Percentiles rank a stretch among this genome's conserved stretches.
phyloP scores from a whole-genome alignment of 495 filamentous ascomycete genomes.

The Rostrohypoxylon terebratum region DNA sequence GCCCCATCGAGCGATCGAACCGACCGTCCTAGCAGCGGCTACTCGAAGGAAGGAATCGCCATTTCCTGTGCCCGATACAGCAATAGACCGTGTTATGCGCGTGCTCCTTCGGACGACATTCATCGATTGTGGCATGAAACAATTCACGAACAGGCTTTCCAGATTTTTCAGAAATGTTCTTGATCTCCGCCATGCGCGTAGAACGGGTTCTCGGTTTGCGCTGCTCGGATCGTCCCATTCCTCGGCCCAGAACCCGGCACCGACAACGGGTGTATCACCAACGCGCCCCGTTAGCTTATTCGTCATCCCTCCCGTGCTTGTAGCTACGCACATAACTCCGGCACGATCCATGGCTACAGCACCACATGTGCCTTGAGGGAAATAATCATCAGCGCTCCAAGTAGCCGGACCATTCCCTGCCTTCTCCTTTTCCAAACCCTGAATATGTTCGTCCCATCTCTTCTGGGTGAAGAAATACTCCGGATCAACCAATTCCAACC shows the following conservation, averaged over 20 bases:
- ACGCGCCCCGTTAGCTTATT: conserved; percentile 89
- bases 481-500: conserved; percentile 73
- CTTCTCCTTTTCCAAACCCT: conserved; percentile 69
- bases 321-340: conserved; percentile 81
- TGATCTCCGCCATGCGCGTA: conserved; percentile 28
- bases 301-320: conserved; percentile 88
- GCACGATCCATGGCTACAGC: conserved; percentile 80
- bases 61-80: conserved; percentile 87
- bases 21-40: conserved; percentile 76
- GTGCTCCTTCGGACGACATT: not conserved
- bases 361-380: conserved; percentile 87
- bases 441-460: conserved; percentile 85
- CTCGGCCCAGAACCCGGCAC: conserved; percentile 92
- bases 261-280: conserved; percentile 87
- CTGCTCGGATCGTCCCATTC: conserved; percentile 68
- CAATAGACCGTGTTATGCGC: conserved; percentile 68
- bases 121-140: conserved; percentile 52
- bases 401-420: conserved; percentile 47
- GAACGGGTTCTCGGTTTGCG: not conserved
- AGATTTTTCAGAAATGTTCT: conserved; percentile 43
- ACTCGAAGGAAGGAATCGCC: conserved; percentile 87
- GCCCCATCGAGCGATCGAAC: conserved; percentile 75
- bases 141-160: conserved; percentile 62
- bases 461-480: conserved; percentile 81
- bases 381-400: conserved; percentile 68